These are phyloP conservation scores for Diplodia scrobiculata DNA, from an alignment of 2,329 filamentous ascomycete genomes.

Conservation along the genomic window DNA sequence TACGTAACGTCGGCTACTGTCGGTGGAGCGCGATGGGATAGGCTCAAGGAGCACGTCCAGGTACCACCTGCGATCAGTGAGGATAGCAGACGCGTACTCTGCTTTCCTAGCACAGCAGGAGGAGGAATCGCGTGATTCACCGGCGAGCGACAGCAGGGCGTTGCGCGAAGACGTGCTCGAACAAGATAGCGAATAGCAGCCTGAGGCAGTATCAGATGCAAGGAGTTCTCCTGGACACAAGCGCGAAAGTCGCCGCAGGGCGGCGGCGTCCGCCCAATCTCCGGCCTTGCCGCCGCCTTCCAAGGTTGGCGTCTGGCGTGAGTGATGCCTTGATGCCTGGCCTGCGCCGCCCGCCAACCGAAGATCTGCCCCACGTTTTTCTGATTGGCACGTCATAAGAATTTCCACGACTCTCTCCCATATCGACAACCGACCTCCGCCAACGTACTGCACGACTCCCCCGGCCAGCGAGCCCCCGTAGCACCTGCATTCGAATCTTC, in stretches of 20 bases:
- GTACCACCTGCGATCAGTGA: constrained; percentile 24
- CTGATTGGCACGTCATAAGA: constrained; percentile 21
- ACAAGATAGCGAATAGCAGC: not conserved
- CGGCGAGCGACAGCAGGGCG: not conserved
- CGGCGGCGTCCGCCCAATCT: not conserved
- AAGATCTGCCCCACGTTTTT: constrained; percentile 15
- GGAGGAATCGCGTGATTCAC: constrained; percentile 19
- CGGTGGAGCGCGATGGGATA: constrained; percentile 18
- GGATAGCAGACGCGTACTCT: constrained; percentile 15
- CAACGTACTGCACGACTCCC: constrained; percentile 29
- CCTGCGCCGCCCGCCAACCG: not conserved
- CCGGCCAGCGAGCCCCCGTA: not conserved
- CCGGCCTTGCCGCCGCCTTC: not conserved
- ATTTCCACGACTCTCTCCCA: not conserved
- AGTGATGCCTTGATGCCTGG: not conserved
- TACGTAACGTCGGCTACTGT: constrained; percentile 25
- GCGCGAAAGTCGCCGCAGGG: not conserved
- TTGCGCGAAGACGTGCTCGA: not conserved
- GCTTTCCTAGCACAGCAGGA: constrained; percentile 21
- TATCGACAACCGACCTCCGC: constrained; percentile 5
- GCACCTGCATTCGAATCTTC: too few species aligned
- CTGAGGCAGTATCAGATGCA: not conserved
- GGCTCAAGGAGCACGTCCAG: constrained; percentile 17
- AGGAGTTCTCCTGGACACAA: not conserved
- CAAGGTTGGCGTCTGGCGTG: not conserved